Evolutionary conservation across 306 rosid genomes (phyloP), one percentile per base, ranked within the genome.

Genomic region (Amphicarpaea edgeworthii): DNA sequence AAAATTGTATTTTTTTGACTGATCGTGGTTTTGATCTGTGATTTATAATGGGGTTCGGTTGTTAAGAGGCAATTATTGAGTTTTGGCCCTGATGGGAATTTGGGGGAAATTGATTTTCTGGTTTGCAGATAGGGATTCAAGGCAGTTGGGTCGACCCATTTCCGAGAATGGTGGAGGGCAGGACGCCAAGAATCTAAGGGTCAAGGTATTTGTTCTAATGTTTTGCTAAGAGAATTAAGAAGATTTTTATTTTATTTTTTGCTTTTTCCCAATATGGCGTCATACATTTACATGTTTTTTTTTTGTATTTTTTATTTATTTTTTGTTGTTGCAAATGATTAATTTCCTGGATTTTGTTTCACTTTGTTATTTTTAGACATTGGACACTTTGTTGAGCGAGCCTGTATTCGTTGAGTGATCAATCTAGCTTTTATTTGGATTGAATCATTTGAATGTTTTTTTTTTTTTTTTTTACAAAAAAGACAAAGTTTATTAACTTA

Each of bases 131-230:
- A 89, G 93, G 83, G 78, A 77, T 73, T 63, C 93, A 34, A 89
- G 86, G 75, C 92, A 71, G 59, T 75, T 91, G 75, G 86, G 84
- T 68, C 89, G 91, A 82, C 82, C 82, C 10, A 88, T 69, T 88
- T 62, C 76, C 28, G 97, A 87, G 78, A 86, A 87, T 73, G 83
- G 81, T 73, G 96, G 91, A 57, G 93, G 83, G 16, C 80, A 81
- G 1, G 99, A 96, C 66, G 90, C 98, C 20, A 96, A 93, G 82
- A 96, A 96, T 82, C 83, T 92, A 15, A 96, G 96, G 14, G 94
- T 96, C 10, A 96, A 96, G 98, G 99, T 93, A 84, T 41, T 81
- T 41, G 49, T 53, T 19, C 10, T 78, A 11, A 47, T 69, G 28
- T 46, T 78, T 68, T 78, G 23, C 66, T 40, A 17, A 68, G 15